phyloP scores from a whole-genome alignment of 495 filamentous ascomycete genomes.

The Pseudoneurospora amorphoporcata region DNA sequence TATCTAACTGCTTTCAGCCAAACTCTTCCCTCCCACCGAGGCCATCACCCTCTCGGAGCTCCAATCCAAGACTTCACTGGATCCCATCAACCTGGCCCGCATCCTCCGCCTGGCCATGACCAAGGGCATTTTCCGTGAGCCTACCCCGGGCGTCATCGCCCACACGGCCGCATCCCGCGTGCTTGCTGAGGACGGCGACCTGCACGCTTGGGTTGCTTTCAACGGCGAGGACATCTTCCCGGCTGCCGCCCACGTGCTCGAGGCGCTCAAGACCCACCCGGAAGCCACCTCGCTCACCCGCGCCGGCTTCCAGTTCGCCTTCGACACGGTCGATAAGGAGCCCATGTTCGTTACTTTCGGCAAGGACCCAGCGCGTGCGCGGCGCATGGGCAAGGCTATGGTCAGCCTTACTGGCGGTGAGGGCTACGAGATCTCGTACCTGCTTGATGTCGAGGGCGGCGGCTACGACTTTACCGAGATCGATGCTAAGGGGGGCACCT shows the following conservation, averaged over 20 bases:
- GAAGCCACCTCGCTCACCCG: constrained; percentile 31
- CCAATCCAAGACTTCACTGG: constrained; percentile 27
- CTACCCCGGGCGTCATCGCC: constrained; percentile 35
- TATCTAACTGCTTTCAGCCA: constrained; percentile 16
- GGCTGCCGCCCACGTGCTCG: constrained; percentile 29
- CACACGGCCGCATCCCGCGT: constrained; percentile 41
- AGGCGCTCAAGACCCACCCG: constrained; percentile 25
- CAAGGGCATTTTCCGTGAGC: constrained; percentile 46
- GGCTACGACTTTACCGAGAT: constrained; percentile 35
- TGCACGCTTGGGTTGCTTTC: constrained; percentile 42
- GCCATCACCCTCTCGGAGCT: constrained; percentile 36
- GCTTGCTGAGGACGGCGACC: constrained; percentile 31
- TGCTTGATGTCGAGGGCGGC: constrained; percentile 27
- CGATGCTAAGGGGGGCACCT: constrained; percentile 26
- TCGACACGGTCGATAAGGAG: constrained; percentile 35
- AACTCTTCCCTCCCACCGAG: constrained; percentile 27
- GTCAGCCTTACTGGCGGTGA: constrained; percentile 35
- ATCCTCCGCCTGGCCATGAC: constrained; percentile 47
- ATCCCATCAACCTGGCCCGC: constrained; percentile 37
- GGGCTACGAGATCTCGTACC: constrained; percentile 37
- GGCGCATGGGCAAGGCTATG: constrained; percentile 45
- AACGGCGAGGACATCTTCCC: constrained; percentile 43
- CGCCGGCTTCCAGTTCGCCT: constrained; percentile 39
- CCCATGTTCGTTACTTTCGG: constrained; percentile 42
- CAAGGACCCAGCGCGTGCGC: constrained; percentile 33